A percentile compares a stretch with the other conserved stretches of the same genome.
These are phyloP conservation scores for Capsella bursapastoris DNA, from an alignment of 345 rosid genomes.

Conservation along the genomic window DNA sequence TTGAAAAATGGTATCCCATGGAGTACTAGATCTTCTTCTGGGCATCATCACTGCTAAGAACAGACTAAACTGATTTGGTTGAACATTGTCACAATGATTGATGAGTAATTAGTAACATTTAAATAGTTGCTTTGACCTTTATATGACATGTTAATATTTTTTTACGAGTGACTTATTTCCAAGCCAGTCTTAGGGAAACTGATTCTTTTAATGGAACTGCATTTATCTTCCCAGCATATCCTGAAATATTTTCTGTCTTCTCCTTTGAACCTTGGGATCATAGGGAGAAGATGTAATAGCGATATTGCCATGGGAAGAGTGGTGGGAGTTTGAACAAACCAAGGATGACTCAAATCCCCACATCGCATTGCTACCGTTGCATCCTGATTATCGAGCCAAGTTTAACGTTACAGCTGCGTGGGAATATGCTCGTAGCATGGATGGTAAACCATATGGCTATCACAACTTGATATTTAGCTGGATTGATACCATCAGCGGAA, in stretches of 20 bases:
- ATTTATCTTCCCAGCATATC: background rate
- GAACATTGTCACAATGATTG: background rate
- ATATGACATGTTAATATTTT: background rate
- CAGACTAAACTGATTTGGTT: constrained; percentile 10
- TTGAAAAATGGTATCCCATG: constrained; percentile 1
- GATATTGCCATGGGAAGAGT: constrained; percentile 91
- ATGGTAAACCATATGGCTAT: constrained; percentile 88
- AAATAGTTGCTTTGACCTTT: background rate
- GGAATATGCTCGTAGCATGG: constrained; percentile 95
- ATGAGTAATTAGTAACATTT: constrained; percentile 6
- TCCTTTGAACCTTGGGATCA: constrained; percentile 22
- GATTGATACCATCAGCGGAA: constrained; percentile 85
- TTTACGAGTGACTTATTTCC: background rate
- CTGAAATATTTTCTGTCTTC: background rate
- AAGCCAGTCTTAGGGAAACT: background rate
- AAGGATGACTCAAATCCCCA: constrained; percentile 94
- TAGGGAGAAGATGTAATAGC: constrained; percentile 94
- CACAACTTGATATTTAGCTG: constrained; percentile 99
- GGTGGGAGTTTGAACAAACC: constrained; percentile 98
- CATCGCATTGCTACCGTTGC: constrained; percentile 90
- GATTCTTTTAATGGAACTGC: constrained; percentile 2
- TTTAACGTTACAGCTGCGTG: constrained; percentile 95
- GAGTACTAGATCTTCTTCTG: constrained; percentile 17
- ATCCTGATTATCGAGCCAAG: constrained; percentile 81
- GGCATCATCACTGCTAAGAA: constrained; percentile 6